These are phyloP conservation scores for Coffea eugenioides DNA, from an alignment of 257 asterid species.

Conservation along the genomic window DNA sequence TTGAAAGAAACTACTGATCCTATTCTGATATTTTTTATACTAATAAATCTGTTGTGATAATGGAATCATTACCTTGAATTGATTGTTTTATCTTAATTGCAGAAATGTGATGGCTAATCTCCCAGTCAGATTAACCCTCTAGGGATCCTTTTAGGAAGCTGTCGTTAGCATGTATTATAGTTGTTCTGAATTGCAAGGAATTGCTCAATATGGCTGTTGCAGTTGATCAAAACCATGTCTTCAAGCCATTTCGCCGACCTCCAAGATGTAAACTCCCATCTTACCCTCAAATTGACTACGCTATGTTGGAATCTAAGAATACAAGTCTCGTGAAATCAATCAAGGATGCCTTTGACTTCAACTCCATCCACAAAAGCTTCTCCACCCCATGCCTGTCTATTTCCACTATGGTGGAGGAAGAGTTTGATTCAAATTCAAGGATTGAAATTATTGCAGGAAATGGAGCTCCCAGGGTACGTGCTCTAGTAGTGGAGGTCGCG, in stretches of 20 bases:
- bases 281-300: constrained; percentile 77
- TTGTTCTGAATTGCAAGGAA: constrained; percentile 53
- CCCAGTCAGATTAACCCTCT: constrained; percentile 60
- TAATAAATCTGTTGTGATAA: not conserved
- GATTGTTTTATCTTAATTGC: constrained; percentile 23
- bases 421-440: constrained; percentile 39
- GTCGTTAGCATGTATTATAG: constrained; percentile 68
- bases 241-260: constrained; percentile 75
- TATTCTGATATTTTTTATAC: not conserved
- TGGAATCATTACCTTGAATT: not conserved
- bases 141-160: constrained; percentile 48
- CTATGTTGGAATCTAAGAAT: constrained; percentile 53
- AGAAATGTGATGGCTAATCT: constrained; percentile 79
- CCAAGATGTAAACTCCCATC: constrained; percentile 88
- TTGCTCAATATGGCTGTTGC: constrained; percentile 81
- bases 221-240: constrained; percentile 75
- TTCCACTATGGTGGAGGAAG: constrained; percentile 41
- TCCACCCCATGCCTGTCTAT: constrained; percentile 87
- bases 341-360: constrained; percentile 41
- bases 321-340: constrained; percentile 40
- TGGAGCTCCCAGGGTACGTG: constrained; percentile 59
- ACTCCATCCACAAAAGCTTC: constrained; percentile 68
- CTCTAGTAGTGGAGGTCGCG: constrained; percentile 77
- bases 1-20: not conserved
- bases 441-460: constrained; percentile 76